Evolutionary conservation across 73 alveolate genomes (phyloP).

Genomic region (Tetrahymena elliotti): DNA sequence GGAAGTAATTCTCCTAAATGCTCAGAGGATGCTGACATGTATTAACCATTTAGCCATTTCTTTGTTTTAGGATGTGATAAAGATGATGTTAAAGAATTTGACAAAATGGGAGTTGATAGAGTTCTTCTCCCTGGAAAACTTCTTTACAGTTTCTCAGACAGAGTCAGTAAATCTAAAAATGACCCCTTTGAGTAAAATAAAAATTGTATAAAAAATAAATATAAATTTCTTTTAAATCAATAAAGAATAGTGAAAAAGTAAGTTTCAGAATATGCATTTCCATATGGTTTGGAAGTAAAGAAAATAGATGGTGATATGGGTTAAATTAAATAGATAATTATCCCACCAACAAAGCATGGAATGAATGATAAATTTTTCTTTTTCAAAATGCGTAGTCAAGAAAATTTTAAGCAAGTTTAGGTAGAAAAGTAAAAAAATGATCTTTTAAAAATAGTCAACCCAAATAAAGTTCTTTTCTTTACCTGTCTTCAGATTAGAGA

Average conservation of each 20-base stretch:
- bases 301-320: not conserved
- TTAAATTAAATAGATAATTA: not conserved
- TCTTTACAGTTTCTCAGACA: not conserved
- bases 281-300: not conserved
- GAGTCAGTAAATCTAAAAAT: not conserved
- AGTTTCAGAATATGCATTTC: not conserved
- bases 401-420: not conserved
- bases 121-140: not conserved
- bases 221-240: not conserved
- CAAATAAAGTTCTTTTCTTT: not conserved
- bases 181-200: not conserved
- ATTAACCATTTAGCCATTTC: not conserved
- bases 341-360: not conserved
- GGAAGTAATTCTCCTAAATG: not conserved
- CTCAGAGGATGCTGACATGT: not conserved
- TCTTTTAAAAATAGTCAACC: not conserved
- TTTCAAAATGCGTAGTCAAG: not conserved
- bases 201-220: not conserved
- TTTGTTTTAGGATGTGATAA: not conserved
- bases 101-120: not conserved
- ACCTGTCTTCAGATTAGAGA: not conserved
- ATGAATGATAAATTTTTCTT: not conserved
- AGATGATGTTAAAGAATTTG: not conserved
- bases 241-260: not conserved
- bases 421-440: not conserved